Percentiles rank a stretch among this genome's conserved stretches.
Conservation (phyloP, 805 yeast species). For the Pichia thaimueangensis region DNA sequence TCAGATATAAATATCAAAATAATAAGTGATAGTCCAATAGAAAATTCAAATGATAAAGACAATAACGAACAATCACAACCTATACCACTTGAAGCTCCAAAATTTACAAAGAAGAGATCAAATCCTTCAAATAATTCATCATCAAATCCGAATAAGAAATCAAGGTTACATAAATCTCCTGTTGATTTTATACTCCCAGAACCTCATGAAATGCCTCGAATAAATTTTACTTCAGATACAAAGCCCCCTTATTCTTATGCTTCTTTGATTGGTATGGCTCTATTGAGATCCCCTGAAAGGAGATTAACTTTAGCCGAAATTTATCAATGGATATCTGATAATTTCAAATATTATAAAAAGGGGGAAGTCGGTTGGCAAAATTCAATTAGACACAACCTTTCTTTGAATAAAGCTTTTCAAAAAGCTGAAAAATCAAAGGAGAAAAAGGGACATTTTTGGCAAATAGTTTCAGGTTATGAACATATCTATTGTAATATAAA, state of each 20-base stretch:
- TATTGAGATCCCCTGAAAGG: constrained; percentile 67
- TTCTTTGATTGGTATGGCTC: constrained; percentile 87
- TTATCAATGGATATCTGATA: constrained; percentile 84
- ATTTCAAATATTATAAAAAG: constrained; percentile 74
- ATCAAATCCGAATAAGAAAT: constrained; percentile 11
- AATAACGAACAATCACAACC: background rate
- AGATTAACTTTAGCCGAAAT: constrained; percentile 78
- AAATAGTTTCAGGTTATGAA: constrained; percentile 77
- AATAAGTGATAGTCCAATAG: constrained; percentile 10
- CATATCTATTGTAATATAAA: constrained; percentile 67
- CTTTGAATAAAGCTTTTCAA: constrained; percentile 86
- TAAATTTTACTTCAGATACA: constrained; percentile 41
- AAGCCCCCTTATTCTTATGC: constrained; percentile 97
- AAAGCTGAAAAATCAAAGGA: constrained; percentile 88
- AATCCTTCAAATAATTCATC: background rate
- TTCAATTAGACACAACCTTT: constrained; percentile 89
- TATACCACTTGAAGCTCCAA: constrained; percentile 10
- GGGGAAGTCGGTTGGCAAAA: constrained; percentile 97
- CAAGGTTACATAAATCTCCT: constrained; percentile 25
- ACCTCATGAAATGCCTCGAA: constrained; percentile 36
- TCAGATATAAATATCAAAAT: constrained; percentile 4
- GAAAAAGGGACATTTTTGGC: constrained; percentile 93
- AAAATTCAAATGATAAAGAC: constrained; percentile 9
- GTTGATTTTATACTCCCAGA: constrained; percentile 28
- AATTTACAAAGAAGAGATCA: constrained; percentile 12